A percentile compares a stretch with the other conserved stretches of the same genome.
These are phyloP conservation scores for Litsea cubeba DNA, from an alignment of 164 flowering plant species.

Conservation along the genomic window DNA sequence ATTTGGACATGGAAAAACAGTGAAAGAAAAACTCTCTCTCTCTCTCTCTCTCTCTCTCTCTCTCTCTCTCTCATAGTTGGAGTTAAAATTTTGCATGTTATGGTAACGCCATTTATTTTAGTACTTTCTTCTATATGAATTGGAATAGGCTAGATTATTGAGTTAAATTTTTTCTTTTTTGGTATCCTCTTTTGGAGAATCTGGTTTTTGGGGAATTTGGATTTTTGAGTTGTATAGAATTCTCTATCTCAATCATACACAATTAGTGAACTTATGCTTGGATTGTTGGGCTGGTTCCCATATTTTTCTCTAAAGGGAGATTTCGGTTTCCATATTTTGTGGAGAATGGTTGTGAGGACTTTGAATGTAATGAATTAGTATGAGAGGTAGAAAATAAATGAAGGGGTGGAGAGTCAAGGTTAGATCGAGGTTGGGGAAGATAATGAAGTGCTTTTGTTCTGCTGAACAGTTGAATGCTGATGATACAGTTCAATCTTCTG, in stretches of 20 bases:
- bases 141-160: background rate
- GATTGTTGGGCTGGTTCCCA: background rate
- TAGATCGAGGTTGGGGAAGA: constrained; percentile 34
- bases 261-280: constrained; percentile 13
- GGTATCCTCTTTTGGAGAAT: background rate
- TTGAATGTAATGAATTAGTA: constrained; percentile 24
- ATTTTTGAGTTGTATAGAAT: background rate
- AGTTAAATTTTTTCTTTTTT: background rate
- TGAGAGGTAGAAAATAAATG: constrained; percentile 26
- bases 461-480: constrained; percentile 53
- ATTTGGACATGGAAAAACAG: background rate
- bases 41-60: too few species aligned
- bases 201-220: background rate
- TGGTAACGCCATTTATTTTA: background rate
- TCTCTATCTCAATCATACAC: constrained; percentile 1
- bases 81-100: background rate
- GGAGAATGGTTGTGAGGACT: constrained; percentile 13
- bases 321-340: constrained; percentile 13
- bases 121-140: background rate
- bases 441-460: constrained; percentile 71
- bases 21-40: background rate
- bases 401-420: constrained; percentile 17
- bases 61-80: too few species aligned
- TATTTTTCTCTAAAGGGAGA: background rate
- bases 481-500: constrained; percentile 57